Conservation (phyloP, 441 rosid species). For the Croton laevigatus region DNA sequence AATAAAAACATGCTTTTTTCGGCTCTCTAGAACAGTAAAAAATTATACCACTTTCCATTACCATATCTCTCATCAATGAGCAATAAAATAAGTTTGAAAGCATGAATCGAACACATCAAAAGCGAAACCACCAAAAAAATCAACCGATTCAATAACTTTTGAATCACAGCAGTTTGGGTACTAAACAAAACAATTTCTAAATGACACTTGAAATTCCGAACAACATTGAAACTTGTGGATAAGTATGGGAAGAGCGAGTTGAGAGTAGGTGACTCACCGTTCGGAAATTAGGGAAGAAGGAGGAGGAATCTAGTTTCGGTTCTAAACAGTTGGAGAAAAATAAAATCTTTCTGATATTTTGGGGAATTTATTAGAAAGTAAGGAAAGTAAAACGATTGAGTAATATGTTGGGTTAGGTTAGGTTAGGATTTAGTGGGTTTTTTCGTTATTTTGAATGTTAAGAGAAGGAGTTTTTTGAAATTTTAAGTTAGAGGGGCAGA, state of each 20-base stretch:
- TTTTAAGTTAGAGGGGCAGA: not conserved
- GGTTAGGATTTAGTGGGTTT: not conserved
- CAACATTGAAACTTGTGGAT: not conserved
- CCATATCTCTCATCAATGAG: not conserved
- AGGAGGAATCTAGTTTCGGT: slow-evolving; percentile 1
- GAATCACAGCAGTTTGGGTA: not conserved
- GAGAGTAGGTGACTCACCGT: slow-evolving; percentile 9
- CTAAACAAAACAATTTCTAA: no score
- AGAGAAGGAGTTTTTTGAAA: not conserved
- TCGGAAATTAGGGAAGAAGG: not conserved
- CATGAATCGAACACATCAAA: not conserved
- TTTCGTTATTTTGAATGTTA: slow-evolving; percentile 1
- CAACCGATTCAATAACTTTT: slow-evolving; percentile 5
- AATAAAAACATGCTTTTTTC: not conserved
- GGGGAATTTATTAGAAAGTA: not conserved
- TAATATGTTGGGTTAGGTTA: slow-evolving; percentile 4
- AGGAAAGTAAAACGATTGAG: slow-evolving; percentile 8
- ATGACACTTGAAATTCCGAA: not conserved
- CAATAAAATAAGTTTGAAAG: not conserved
- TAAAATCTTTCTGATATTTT: not conserved
- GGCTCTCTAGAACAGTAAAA: not conserved
- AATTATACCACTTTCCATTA: slow-evolving; percentile 1
- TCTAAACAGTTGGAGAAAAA: not conserved
- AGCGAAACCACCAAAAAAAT: not conserved
- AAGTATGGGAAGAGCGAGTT: not conserved